Conservation (phyloP, 495 filamentous ascomycete genomes). For the Letharia columbiana region DNA sequence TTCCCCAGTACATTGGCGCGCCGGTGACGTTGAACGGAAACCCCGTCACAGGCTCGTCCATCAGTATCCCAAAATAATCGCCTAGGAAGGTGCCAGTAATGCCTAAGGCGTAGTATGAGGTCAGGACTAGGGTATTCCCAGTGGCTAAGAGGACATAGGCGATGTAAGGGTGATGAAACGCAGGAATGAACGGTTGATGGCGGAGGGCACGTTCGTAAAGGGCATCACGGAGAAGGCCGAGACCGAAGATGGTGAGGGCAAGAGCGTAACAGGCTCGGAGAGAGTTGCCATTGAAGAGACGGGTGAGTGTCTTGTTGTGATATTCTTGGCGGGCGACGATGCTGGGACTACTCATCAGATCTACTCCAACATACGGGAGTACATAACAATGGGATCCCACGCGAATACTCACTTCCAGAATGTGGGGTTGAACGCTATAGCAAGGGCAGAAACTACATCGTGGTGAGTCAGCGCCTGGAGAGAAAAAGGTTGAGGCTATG, state of each 20-base stretch:
- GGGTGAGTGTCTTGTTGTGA: constrained; percentile 77
- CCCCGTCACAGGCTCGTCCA: constrained; percentile 85
- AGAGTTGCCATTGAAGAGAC: constrained; percentile 71
- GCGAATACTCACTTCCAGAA: constrained; percentile 48
- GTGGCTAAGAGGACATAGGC: constrained; percentile 59
- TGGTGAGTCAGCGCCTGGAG: background rate
- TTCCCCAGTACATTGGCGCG: constrained; percentile 95
- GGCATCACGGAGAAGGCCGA: constrained; percentile 80
- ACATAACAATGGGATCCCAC: background rate
- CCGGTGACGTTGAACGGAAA: constrained; percentile 93
- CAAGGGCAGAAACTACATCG: constrained; percentile 37
- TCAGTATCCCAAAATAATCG: constrained; percentile 97
- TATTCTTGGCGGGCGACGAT: constrained; percentile 55
- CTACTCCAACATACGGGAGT: constrained; percentile 4
- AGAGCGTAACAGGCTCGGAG: constrained; percentile 84
- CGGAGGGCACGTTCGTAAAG: constrained; percentile 66
- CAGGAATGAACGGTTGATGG: constrained; percentile 66
- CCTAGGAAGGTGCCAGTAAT: constrained; percentile 95
- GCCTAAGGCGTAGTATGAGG: constrained; percentile 85
- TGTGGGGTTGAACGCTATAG: constrained; percentile 48
- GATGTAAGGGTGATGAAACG: constrained; percentile 49
- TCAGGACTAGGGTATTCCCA: constrained; percentile 80
- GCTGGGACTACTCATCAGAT: constrained; percentile 20
- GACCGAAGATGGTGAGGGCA: constrained; percentile 76
- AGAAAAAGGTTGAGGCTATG: background rate